Evolutionary conservation across 1,284 basidiomycete species (phyloP).

Genomic region (Fomes fomentarius): DNA sequence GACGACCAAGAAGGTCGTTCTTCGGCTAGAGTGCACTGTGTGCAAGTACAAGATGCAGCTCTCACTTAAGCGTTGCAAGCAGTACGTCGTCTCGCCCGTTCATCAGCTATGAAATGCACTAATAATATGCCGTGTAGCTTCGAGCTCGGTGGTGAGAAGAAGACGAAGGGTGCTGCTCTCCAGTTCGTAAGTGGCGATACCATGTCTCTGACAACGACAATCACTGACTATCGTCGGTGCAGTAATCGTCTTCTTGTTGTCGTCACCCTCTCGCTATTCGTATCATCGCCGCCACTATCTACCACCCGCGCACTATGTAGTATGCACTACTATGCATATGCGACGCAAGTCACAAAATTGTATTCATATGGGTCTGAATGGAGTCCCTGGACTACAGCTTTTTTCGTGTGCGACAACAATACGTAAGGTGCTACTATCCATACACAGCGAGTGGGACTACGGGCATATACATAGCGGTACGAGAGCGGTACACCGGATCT

Average conservation of each 20-base stretch:
- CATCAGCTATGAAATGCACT: background rate
- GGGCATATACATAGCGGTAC: background rate
- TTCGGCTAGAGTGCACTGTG: constrained; percentile 95
- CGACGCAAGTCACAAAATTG: constrained; percentile 25
- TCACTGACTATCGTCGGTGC: background rate
- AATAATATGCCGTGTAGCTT: constrained; percentile 61
- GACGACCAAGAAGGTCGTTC: constrained; percentile 99
- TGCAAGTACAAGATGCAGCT: constrained; percentile 99
- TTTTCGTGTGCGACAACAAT: background rate
- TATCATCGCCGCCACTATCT: constrained; percentile 13
- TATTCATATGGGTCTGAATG: constrained; percentile 26
- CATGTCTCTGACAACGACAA: background rate
- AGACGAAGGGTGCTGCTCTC: constrained; percentile 96
- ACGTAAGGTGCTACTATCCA: background rate
- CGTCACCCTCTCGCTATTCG: constrained; percentile 18
- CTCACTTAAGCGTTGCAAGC: constrained; percentile 98
- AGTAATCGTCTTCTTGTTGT: constrained; percentile 31
- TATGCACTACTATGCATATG: constrained; percentile 29
- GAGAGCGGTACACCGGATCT: background rate
- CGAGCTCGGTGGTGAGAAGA: constrained; percentile 99
- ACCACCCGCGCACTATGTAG: constrained; percentile 23
- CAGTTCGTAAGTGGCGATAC: constrained; percentile 74
- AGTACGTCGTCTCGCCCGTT: constrained; percentile 55
- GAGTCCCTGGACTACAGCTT: constrained; percentile 13
- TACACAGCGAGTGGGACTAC: background rate